Conservation (phyloP, 495 filamentous ascomycete genomes). For the Letharia lupina region DNA sequence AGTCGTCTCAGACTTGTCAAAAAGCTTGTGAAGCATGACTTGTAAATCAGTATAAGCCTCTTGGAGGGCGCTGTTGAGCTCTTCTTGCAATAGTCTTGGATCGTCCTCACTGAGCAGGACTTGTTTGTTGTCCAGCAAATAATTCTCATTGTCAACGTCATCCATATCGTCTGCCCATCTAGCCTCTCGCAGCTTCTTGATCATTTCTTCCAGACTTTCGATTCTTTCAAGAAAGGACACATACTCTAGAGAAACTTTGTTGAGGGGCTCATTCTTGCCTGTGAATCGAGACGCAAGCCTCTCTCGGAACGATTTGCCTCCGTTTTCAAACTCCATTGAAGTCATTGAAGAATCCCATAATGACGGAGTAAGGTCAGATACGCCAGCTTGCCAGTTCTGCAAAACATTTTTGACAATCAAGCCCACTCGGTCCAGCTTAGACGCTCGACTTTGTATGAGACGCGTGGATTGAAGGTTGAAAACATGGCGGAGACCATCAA, state of each 20-base stretch:
- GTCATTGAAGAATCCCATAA: conserved; percentile 55
- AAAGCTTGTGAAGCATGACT: conserved; percentile 40
- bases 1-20: conserved; percentile 36
- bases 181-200: conserved; percentile 57
- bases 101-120: conserved; percentile 64
- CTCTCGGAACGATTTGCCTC: conserved; percentile 47
- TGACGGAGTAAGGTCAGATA: conserved; percentile 39
- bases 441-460: conserved; percentile 51
- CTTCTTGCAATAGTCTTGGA: conserved; percentile 52
- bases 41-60: conserved; percentile 54
- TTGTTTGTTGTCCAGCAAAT: conserved; percentile 46
- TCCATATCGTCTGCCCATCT: conserved; percentile 74
- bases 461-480: conserved; percentile 56
- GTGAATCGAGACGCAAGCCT: conserved; percentile 45
- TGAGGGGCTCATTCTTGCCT: conserved; percentile 59
- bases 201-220: conserved; percentile 47
- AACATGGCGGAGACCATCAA: conserved; percentile 57
- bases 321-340: conserved; percentile 44
- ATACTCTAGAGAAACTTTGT: conserved; percentile 51
- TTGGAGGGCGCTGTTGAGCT: conserved; percentile 48
- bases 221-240: conserved; percentile 60
- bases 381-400: conserved; percentile 44
- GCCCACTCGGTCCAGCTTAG: conserved; percentile 47
- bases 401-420: conserved; percentile 40
- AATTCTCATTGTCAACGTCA: conserved; percentile 63